These are phyloP conservation scores for Bauhinia variegata DNA, from an alignment of 306 rosid species.

Conservation along the genomic window DNA sequence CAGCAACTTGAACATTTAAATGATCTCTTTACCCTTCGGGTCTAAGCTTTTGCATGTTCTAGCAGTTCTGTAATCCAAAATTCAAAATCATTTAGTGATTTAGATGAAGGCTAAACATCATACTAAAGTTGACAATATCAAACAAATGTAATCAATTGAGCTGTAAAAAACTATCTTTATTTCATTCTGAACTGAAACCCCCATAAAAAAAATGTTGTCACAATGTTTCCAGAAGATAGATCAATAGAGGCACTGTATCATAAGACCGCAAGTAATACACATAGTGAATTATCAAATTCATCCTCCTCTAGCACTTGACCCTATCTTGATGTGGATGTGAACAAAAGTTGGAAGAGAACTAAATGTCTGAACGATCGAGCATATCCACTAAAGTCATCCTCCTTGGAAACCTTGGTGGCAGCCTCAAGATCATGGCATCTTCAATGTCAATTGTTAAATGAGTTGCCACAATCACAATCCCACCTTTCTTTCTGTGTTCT, in stretches of 20 bases:
- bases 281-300: too few species aligned
- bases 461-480: conserved; percentile 74
- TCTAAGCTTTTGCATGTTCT: neutral
- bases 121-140: neutral
- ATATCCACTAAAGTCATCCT: conserved; percentile 75
- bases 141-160: neutral
- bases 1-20: too few species aligned
- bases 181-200: conserved; percentile 1
- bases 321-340: too few species aligned
- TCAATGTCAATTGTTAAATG: conserved; percentile 77
- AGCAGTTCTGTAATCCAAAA: neutral
- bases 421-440: conserved; percentile 68
- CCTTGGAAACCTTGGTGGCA: conserved; percentile 91
- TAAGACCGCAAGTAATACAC: too few species aligned
- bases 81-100: neutral
- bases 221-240: too few species aligned
- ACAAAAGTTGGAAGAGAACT: too few species aligned
- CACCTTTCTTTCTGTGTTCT: conserved; percentile 82
- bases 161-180: neutral
- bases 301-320: too few species aligned
- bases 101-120: neutral
- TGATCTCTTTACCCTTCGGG: too few species aligned
- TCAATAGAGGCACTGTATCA: too few species aligned
- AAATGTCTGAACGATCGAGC: conserved; percentile 67
- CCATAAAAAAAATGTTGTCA: neutral